Conservation (phyloP, 208 protist species). For the Acanthamoeba triangularis region DNA sequence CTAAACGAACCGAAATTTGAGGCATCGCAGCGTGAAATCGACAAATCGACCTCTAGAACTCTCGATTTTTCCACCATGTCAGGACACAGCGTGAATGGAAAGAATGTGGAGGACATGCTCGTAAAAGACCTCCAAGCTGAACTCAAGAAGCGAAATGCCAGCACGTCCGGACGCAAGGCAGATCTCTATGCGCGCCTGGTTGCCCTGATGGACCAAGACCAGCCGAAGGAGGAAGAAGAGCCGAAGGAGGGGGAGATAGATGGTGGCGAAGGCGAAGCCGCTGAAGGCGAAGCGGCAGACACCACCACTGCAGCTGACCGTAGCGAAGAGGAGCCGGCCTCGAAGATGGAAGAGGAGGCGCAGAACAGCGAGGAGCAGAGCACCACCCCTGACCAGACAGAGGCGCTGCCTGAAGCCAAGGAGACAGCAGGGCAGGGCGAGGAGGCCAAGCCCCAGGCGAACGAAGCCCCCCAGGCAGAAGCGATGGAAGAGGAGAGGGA, state of each 20-base stretch:
- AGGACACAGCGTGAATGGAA: conserved; percentile 56
- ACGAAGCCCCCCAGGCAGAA: not conserved
- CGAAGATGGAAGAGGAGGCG: not conserved
- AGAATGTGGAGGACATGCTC: conserved; percentile 65
- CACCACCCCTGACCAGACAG: too few species aligned
- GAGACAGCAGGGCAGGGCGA: not conserved
- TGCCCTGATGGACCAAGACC: not conserved
- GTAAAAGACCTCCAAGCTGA: conserved; percentile 71
- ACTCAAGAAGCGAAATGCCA: conserved; percentile 12
- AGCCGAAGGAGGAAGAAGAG: not conserved
- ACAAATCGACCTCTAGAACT: not conserved
- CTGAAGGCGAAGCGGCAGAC: not conserved
- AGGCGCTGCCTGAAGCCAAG: too few species aligned
- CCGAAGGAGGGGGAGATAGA: not conserved
- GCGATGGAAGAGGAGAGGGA: conserved; percentile 38
- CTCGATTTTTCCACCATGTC: not conserved
- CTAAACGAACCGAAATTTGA: not conserved
- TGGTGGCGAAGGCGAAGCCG: not conserved
- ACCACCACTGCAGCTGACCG: not conserved
- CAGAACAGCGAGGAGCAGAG: not conserved
- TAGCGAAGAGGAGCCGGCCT: not conserved
- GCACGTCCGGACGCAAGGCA: conserved; percentile 14
- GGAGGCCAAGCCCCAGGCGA: not conserved
- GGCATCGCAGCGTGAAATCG: not conserved
- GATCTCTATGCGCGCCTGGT: conserved; percentile 18